Evolutionary conservation across 495 filamentous ascomycete genomes (phyloP).

Genomic region (Daldinia childiae): DNA sequence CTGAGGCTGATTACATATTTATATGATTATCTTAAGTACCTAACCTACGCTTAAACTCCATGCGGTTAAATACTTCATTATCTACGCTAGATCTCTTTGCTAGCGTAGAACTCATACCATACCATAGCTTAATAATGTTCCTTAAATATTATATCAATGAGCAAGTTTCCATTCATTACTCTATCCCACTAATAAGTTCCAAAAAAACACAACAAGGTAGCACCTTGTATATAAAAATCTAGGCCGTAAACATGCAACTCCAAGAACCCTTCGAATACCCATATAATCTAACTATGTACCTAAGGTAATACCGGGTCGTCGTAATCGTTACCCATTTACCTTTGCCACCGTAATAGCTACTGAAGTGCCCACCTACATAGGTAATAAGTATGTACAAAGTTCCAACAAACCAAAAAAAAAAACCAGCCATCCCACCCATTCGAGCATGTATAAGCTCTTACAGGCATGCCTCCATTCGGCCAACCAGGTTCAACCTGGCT

Average conservation of each 20-base stretch:
- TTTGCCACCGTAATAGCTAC: conserved; percentile 14
- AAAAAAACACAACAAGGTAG: neutral
- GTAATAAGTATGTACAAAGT: neutral
- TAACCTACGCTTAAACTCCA: neutral
- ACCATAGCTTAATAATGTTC: no score
- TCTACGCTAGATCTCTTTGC: neutral
- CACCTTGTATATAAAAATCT: neutral
- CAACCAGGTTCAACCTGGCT: conserved; percentile 22
- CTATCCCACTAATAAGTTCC: neutral
- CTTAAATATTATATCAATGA: neutral
- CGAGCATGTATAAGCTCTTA: conserved; percentile 1
- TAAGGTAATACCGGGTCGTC: conserved; percentile 6
- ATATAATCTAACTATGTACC: neutral
- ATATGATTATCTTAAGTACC: no score
- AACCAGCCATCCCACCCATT: neutral
- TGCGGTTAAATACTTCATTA: neutral
- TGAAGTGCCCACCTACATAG: no score
- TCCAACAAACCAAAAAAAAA: no score
- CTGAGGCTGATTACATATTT: conserved; percentile 4
- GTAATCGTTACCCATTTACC: conserved; percentile 11
- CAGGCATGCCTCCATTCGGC: conserved; percentile 1
- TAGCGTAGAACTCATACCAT: no score
- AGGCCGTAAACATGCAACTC: neutral
- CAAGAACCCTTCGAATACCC: neutral
- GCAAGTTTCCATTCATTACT: neutral